phyloP scores from a whole-genome alignment of 495 filamentous ascomycete genomes.

The Mycothermus thermophilus region DNA sequence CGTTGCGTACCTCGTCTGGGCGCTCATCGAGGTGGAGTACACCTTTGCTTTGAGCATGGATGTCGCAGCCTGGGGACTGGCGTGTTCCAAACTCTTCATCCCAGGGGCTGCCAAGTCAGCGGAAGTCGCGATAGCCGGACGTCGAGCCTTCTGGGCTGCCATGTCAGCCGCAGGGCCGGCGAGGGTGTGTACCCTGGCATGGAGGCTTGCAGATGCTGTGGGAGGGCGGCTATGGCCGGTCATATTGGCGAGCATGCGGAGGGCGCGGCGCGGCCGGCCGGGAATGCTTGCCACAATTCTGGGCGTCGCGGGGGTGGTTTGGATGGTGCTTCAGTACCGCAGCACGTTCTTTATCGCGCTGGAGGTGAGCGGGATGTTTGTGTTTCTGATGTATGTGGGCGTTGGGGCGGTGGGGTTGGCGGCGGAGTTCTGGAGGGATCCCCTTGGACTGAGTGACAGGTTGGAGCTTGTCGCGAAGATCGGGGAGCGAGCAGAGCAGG shows the following conservation, averaged over 20 bases:
- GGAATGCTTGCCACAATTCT: constrained; percentile 4
- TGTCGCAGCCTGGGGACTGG: constrained; percentile 9
- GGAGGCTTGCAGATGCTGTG: constrained; percentile 7
- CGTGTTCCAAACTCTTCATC: constrained; percentile 6
- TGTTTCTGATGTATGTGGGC: no score
- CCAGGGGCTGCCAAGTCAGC: no score
- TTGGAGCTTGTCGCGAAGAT: no score
- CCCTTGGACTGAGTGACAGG: no score
- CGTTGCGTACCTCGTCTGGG: constrained; percentile 11
- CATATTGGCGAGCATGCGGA: neutral
- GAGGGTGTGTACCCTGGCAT: constrained; percentile 3
- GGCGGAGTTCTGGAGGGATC: no score
- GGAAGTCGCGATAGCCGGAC: no score
- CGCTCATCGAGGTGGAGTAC: constrained; percentile 9
- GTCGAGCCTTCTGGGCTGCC: constrained; percentile 1
- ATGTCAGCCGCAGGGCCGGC: constrained; percentile 7
- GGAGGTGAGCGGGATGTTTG: constrained; percentile 16
- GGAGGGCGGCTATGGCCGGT: constrained; percentile 5
- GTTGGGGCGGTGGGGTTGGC: no score
- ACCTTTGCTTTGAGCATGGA: constrained; percentile 8
- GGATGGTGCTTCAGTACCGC: constrained; percentile 10
- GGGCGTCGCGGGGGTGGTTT: constrained; percentile 3
- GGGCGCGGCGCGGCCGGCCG: constrained; percentile 9
- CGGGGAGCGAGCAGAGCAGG: no score
- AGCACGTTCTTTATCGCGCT: constrained; percentile 19